Percentiles rank a stretch among this genome's conserved stretches.
phyloP scores from a whole-genome alignment of 2,329 filamentous ascomycete genomes.

The Diaporthe sp. region DNA sequence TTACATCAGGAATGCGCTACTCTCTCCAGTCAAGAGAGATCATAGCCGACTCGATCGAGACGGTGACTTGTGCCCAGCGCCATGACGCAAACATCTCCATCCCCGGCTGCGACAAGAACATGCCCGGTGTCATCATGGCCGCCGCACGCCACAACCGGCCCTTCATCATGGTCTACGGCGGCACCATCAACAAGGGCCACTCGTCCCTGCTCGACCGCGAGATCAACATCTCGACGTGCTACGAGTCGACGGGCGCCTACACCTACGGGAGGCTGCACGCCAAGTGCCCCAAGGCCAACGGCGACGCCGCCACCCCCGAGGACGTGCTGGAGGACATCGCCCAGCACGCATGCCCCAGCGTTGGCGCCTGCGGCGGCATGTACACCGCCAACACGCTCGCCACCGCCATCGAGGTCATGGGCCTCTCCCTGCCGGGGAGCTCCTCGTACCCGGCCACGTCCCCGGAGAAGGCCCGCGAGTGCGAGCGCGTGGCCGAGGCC shows the following conservation, averaged over 20 bases:
- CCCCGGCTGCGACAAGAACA: slow-evolving; percentile 97
- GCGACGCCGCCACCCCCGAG: slow-evolving; percentile 72
- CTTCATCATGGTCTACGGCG: slow-evolving; percentile 95
- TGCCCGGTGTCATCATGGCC: slow-evolving; percentile 93
- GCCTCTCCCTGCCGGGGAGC: slow-evolving; percentile 84
- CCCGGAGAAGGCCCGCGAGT: slow-evolving; percentile 89
- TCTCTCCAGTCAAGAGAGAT: slow-evolving; percentile 92
- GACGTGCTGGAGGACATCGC: slow-evolving; percentile 90
- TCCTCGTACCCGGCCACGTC: slow-evolving; percentile 86
- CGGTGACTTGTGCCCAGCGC: slow-evolving; percentile 90
- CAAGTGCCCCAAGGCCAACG: slow-evolving; percentile 69
- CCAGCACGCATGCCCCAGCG: slow-evolving; percentile 80
- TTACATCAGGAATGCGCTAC: slow-evolving; percentile 84
- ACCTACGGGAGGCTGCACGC: slow-evolving; percentile 83
- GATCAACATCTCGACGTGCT: slow-evolving; percentile 91
- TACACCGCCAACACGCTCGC: slow-evolving; percentile 97
- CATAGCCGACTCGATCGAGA: slow-evolving; percentile 95
- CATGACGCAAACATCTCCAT: slow-evolving; percentile 96
- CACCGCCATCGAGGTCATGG: slow-evolving; percentile 90
- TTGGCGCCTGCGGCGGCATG: slow-evolving; percentile 84
- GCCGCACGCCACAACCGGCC: slow-evolving; percentile 93
- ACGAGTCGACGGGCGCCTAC: slow-evolving; percentile 88
- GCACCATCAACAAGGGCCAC: slow-evolving; percentile 90
- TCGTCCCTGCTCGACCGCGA: slow-evolving; percentile 80
- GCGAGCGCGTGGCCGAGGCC: slow-evolving; percentile 82